Percentiles rank a stretch among this genome's conserved stretches.
Evolutionary conservation across 441 rosid species (phyloP).

Genomic region (Gossypium davidsonii): DNA sequence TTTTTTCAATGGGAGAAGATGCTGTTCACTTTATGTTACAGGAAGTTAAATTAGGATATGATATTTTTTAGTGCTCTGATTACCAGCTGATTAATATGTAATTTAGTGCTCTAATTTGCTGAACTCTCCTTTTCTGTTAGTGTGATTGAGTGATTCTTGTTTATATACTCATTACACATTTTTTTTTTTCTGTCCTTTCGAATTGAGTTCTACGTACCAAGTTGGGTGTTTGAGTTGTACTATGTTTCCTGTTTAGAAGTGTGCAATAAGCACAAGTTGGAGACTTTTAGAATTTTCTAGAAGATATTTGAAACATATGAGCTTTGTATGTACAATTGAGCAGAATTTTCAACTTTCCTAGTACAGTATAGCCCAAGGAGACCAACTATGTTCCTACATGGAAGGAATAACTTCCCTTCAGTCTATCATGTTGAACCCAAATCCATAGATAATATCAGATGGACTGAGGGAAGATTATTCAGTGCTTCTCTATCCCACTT

Average conservation of each 20-base stretch:
- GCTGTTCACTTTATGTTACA: not conserved
- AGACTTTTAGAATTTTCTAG: not conserved
- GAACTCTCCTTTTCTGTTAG: not conserved
- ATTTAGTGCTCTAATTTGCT: not conserved
- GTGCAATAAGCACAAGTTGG: not conserved
- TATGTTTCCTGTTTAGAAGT: not conserved
- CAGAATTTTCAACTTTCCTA: not conserved
- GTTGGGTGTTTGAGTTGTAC: not conserved
- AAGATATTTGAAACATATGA: not conserved
- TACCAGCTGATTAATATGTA: not conserved
- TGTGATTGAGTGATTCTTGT: not conserved
- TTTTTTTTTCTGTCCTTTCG: not conserved
- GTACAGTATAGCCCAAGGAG: not conserved
- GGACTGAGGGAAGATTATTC: not conserved
- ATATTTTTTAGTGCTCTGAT: not conserved
- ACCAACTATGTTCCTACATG: not conserved
- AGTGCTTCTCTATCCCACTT: not conserved
- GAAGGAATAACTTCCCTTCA: slow-evolving; percentile 4
- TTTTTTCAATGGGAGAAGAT: not conserved
- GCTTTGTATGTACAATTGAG: not conserved
- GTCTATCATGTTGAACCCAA: not conserved
- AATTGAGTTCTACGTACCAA: not conserved
- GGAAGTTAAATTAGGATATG: not conserved
- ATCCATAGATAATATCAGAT: not conserved
- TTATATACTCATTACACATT: not conserved